Base-by-base conservation (phyloP, 768 basidiomycete species). In the Harrya chromipes region DNA sequence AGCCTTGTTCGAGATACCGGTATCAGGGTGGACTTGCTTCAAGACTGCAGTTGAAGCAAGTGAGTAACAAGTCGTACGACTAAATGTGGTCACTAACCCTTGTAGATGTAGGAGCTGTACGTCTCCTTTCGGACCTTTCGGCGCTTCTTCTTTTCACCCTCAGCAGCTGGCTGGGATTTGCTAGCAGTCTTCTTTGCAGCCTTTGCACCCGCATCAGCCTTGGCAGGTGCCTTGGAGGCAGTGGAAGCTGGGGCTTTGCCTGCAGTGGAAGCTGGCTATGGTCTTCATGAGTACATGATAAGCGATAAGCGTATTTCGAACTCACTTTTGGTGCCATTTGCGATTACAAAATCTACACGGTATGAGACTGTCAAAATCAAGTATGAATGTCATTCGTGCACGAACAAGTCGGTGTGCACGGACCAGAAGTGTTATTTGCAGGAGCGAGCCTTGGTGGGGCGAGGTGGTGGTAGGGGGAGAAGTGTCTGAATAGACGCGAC, bases 21-120 rank as follows among this genome's bases (percentile, higher is more conserved):
- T 91, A 70, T 91, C 90, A 53, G 90, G 90, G 78, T 92, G 90
- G 51, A 92, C 90, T 73, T 92, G 90, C 77, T 89, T 90, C 66
- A 92, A 77, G 61, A 90, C 90, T 86, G 14, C 0, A 26, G 17
- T n/a, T 4, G 5, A 27, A 6, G 34, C 11, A 4, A 21, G 31
- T 58, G 20, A 57, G 20, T 31, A 38, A 35, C 40, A 14, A 31
- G 26, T 10, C 10, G 47, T 17, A 21, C 14, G 16, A 13, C 19
- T 20, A 20, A 21, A 12, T 20, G 14, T 27, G n/a, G 3, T 1
- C 11, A 55, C 75, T 51, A 39, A 84, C 84, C 83, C 71, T 87
- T 87, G 76, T 87, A 88, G 66, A 92, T 88, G 75, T 91, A 91
- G 24, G 87, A 85, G 65, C 83, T 83, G 77, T 87, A 88, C 4